phyloP scores from a whole-genome alignment of 2,329 filamentous ascomycete species.

The Tolypocladium tropicale region DNA sequence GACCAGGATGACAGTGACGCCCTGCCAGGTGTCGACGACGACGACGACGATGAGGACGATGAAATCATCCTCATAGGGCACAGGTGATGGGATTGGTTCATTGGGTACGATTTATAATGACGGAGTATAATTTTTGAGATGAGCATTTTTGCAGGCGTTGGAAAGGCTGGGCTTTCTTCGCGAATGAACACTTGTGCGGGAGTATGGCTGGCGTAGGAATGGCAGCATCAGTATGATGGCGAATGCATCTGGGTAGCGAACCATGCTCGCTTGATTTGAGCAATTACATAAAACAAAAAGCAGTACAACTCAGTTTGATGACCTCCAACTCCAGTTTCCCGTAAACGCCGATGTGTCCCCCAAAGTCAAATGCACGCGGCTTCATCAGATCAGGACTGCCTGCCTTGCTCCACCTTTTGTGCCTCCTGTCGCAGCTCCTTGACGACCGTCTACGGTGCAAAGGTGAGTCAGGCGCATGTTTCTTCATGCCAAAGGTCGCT shows the following conservation, averaged over 20 bases:
- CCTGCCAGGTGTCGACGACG: constrained; percentile 30
- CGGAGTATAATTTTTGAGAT: neutral
- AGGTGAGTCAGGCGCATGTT: neutral
- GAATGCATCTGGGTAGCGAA: neutral
- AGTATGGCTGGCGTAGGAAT: neutral
- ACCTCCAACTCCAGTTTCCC: neutral
- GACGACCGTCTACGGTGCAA: constrained; percentile 39
- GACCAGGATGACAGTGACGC: constrained; percentile 20
- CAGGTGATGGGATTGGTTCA: constrained; percentile 20
- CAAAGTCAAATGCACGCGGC: neutral
- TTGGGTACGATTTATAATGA: neutral
- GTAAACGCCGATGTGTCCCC: neutral
- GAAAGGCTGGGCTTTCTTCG: neutral
- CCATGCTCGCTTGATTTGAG: neutral
- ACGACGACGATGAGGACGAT: constrained; percentile 40
- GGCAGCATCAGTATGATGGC: neutral
- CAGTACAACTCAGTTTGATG: neutral
- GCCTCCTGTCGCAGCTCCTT: constrained; percentile 49
- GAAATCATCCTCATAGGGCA: constrained; percentile 42
- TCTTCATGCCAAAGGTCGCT: neutral
- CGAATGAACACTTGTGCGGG: neutral
- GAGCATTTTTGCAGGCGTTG: neutral
- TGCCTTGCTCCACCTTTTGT: constrained; percentile 33
- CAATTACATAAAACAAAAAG: neutral
- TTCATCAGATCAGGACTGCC: neutral